A percentile compares a stretch with the other conserved stretches of the same genome.
These are phyloP conservation scores for Saccharomycopsis oosterbeekiorum DNA, from an alignment of 805 yeast species.

Conservation along the genomic window DNA sequence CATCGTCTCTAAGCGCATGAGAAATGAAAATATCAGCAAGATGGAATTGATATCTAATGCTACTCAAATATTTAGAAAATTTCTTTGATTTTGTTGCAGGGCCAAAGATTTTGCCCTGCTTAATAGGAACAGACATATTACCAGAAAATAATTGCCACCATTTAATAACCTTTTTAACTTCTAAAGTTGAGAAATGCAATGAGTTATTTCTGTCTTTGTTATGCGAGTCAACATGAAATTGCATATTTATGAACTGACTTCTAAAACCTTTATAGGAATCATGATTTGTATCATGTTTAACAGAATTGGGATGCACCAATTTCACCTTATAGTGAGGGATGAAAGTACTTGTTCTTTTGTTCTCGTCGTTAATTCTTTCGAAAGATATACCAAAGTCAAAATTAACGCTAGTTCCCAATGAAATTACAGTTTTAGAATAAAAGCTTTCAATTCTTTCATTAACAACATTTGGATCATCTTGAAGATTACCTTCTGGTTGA, in stretches of 20 bases:
- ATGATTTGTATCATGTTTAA: conserved; percentile 32
- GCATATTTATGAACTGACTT: conserved; percentile 71
- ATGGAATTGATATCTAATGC: conserved; percentile 71
- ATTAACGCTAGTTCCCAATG: conserved; percentile 49
- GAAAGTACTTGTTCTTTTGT: conserved; percentile 35
- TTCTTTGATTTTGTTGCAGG: conserved; percentile 46
- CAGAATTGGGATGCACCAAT: conserved; percentile 45
- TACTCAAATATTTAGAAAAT: conserved; percentile 62
- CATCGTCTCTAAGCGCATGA: conserved; percentile 50
- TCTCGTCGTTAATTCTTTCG: conserved; percentile 33
- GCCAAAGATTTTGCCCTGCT: conserved; percentile 65
- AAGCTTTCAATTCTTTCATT: conserved; percentile 18
- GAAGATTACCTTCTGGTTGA: not conserved
- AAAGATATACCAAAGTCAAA: conserved; percentile 50
- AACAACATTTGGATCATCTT: not conserved
- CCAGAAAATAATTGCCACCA: conserved; percentile 91
- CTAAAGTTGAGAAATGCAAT: conserved; percentile 64
- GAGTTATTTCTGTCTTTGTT: conserved; percentile 42
- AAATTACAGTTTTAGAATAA: conserved; percentile 46
- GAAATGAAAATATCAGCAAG: conserved; percentile 65
- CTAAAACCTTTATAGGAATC: conserved; percentile 79
- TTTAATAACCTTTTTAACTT: conserved; percentile 53
- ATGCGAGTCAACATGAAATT: conserved; percentile 36
- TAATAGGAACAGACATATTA: conserved; percentile 62
- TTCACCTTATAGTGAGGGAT: conserved; percentile 53